Evolutionary conservation across 2,329 filamentous ascomycete genomes (phyloP).

Genomic region (Fusarium dimerum): DNA sequence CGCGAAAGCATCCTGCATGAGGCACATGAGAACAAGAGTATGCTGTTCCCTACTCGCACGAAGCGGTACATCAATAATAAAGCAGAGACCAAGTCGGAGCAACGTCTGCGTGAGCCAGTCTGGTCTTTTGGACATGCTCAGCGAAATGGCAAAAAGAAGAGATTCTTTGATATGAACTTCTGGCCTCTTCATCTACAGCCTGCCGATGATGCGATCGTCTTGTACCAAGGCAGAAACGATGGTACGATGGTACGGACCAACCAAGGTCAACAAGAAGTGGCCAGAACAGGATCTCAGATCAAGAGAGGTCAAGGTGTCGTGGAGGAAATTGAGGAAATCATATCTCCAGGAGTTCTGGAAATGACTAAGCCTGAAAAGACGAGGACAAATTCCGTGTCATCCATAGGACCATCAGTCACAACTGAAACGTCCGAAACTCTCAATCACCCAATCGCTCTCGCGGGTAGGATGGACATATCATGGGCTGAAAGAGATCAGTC

Average conservation of each 20-base stretch:
- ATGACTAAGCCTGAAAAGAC: background rate
- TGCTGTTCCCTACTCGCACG: constrained; percentile 42
- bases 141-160: constrained; percentile 14
- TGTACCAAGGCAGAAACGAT: background rate
- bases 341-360: too few species aligned
- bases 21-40: constrained; percentile 42
- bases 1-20: constrained; percentile 45
- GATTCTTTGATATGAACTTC: constrained; percentile 48
- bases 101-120: constrained; percentile 30
- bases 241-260: constrained; percentile 26
- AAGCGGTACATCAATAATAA: constrained; percentile 21
- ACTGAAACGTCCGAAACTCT: background rate
- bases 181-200: constrained; percentile 49
- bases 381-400: background rate
- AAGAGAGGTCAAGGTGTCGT: too few species aligned
- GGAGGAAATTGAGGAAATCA: too few species aligned
- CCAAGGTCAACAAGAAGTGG: background rate
- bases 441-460: background rate
- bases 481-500: constrained; percentile 16
- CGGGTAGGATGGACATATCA: constrained; percentile 10
- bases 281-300: too few species aligned
- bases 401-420: background rate
- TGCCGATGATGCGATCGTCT: constrained; percentile 20
- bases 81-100: constrained; percentile 13
- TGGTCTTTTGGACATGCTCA: constrained; percentile 34